Percentiles rank a stretch among this genome's conserved stretches.
Conservation (phyloP, 2,329 filamentous ascomycete genomes). For the Ophidiomyces ophidiicola region DNA sequence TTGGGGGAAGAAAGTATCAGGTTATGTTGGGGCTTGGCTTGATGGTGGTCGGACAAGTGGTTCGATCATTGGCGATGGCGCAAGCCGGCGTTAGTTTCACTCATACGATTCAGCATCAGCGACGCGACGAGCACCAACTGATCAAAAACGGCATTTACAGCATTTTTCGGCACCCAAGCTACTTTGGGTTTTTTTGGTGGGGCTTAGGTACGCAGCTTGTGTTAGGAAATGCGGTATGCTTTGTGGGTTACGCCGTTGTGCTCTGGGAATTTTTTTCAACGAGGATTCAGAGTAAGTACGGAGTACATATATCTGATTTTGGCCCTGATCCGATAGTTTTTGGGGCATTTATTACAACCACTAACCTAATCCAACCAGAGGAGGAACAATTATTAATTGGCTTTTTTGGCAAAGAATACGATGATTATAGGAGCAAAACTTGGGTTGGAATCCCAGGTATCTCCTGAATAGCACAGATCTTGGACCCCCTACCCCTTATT, state of each 20-base stretch:
- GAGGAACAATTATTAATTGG: slow-evolving; percentile 67
- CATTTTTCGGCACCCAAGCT: slow-evolving; percentile 69
- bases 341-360: background rate
- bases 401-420: slow-evolving; percentile 79
- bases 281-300: slow-evolving; percentile 51
- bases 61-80: slow-evolving; percentile 74
- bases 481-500: too few relatives aligned
- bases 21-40: slow-evolving; percentile 49
- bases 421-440: slow-evolving; percentile 57
- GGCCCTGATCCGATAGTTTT: too few relatives aligned
- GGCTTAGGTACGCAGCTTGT: slow-evolving; percentile 86
- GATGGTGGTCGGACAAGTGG: slow-evolving; percentile 57
- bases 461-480: slow-evolving; percentile 18
- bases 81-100: slow-evolving; percentile 88
- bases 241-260: slow-evolving; percentile 59
- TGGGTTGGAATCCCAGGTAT: slow-evolving; percentile 74
- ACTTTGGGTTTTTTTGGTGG: slow-evolving; percentile 99
- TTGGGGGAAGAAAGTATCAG: slow-evolving; percentile 23
- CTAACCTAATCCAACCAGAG: too few relatives aligned
- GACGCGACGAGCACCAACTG: slow-evolving; percentile 61
- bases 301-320: background rate
- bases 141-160: slow-evolving; percentile 73
- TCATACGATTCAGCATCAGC: slow-evolving; percentile 61
- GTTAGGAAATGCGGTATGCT: slow-evolving; percentile 70
- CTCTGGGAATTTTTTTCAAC: slow-evolving; percentile 74